Evolutionary conservation across 352 stramenopile species (phyloP).

Genomic region (Globisporangium camurandrum): DNA sequence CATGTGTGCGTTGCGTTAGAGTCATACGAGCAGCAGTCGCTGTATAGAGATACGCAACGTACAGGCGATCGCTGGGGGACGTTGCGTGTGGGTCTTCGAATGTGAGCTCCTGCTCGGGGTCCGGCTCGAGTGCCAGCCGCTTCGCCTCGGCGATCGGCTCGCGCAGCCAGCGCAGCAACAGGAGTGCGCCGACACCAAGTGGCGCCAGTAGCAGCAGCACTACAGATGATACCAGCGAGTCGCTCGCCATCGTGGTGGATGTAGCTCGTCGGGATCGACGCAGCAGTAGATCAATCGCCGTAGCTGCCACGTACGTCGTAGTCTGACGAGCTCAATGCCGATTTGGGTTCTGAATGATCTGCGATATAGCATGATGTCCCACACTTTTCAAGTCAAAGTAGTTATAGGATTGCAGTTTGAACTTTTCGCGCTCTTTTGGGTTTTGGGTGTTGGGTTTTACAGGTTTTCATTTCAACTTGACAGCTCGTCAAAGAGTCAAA

Average conservation of each 20-base stretch:
- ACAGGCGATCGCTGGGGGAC: slow-evolving; percentile 26
- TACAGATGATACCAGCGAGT: slow-evolving; percentile 13
- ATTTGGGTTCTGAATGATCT: slow-evolving; percentile 32
- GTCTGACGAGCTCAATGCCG: background rate
- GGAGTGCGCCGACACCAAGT: slow-evolving; percentile 14
- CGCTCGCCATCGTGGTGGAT: slow-evolving; percentile 8
- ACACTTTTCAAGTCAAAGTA: too few relatives aligned
- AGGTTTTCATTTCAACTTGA: too few relatives aligned
- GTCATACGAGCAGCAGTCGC: too few relatives aligned
- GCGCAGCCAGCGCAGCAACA: slow-evolving; percentile 53
- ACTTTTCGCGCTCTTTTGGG: too few relatives aligned
- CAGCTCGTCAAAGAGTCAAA: slow-evolving; percentile 55
- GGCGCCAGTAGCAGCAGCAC: slow-evolving; percentile 17
- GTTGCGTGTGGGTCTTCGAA: slow-evolving; percentile 46
- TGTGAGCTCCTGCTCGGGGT: slow-evolving; percentile 43
- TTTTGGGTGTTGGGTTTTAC: too few relatives aligned
- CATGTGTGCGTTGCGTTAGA: too few relatives aligned
- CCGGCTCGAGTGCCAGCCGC: slow-evolving; percentile 35
- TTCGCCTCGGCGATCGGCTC: slow-evolving; percentile 46
- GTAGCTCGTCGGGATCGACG: too few relatives aligned
- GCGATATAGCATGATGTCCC: too few relatives aligned
- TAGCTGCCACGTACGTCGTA: background rate
- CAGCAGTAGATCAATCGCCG: too few relatives aligned
- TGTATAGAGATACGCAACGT: slow-evolving; percentile 7
- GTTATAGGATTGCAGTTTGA: too few relatives aligned